These are phyloP conservation scores for Excoecaria agallocha DNA, from an alignment of 345 rosid species.

Conservation along the genomic window DNA sequence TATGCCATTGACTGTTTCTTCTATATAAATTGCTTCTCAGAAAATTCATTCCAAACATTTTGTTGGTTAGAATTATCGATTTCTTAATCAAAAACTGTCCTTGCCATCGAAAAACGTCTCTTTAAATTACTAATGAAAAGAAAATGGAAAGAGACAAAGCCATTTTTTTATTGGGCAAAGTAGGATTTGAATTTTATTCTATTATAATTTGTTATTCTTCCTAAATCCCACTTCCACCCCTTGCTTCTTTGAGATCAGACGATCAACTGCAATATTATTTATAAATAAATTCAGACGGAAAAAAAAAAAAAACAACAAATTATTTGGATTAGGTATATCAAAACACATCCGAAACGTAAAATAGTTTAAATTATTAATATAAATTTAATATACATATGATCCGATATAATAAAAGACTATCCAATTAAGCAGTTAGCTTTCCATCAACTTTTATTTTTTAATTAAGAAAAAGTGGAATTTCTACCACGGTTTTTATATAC, in stretches of 20 bases:
- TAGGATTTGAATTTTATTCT: conserved; percentile 16
- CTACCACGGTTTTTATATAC: too few relatives aligned
- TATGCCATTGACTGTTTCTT: neutral
- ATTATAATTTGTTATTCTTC: conserved; percentile 7
- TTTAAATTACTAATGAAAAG: neutral
- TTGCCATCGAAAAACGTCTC: too few relatives aligned
- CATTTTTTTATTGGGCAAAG: neutral
- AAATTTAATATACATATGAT: neutral
- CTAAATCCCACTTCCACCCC: conserved; percentile 16
- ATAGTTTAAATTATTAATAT: neutral
- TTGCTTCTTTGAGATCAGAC: neutral
- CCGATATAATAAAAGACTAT: neutral
- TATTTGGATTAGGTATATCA: conserved; percentile 46
- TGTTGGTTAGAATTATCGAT: conserved; percentile 8
- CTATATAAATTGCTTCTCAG: neutral
- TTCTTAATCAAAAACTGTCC: conserved; percentile 14
- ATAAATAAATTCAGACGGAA: neutral
- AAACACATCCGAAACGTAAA: conserved; percentile 25
- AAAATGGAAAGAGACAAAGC: neutral
- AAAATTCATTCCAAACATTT: neutral
- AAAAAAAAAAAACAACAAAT: conserved; percentile 14
- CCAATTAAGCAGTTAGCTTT: conserved; percentile 26
- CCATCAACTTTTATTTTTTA: conserved; percentile 38
- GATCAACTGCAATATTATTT: neutral
- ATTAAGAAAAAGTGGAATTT: neutral